Evolutionary conservation across 1,284 basidiomycete species (phyloP), one percentile per base, ranked within the genome.

Genomic region (Kwoniella shivajii): DNA sequence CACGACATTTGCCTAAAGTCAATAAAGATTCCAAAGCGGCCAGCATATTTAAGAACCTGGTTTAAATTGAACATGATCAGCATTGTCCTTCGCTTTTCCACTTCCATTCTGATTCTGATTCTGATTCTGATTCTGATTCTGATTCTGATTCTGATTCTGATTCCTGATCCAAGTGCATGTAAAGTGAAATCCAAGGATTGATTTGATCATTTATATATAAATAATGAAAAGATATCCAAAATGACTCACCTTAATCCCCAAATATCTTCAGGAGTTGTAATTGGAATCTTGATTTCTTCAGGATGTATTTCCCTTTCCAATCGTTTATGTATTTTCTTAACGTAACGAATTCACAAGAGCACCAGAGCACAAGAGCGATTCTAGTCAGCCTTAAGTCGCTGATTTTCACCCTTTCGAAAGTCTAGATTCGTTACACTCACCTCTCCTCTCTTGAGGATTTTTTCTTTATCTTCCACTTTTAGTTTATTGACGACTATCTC

Each of bases 261-360:
- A 13, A 82, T 80, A 64, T 92, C 89, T 70, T 90, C 88, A 0
- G 76, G 61, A 0, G 82, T 84, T 0, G 66, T 74, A 0, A 83
- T 72, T 1, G 76, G 71, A 1, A 91, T 82, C 11, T 74, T 37
- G 9, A 88, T 67, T 57, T 84, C 82, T 29, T 84, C 83, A 0
- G 86, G 83, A 36, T 83, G 83, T 10, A 93, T 80, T 69, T 92
- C 87, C 20, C 81, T 80, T 71, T 96, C 91, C 16, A 96, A 80
- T 41, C 83, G 80, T 64, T 88, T 88, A 76, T 96, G 92, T 0
- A 94, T 89, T 85, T 55, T 57, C 58, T 55, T 29, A 24, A 24
- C 6, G n/a, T 53, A 54, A 34, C 56, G 64, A 42, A 7, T 42
- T 5, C 4, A 24, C 26, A n/a, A n/a, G n/a, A n/a, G n/a, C n/a